Percentiles rank a stretch among this genome's conserved stretches.
Evolutionary conservation across 495 filamentous ascomycete genomes (phyloP).

Genomic region (Aspergillus avenaceus): DNA sequence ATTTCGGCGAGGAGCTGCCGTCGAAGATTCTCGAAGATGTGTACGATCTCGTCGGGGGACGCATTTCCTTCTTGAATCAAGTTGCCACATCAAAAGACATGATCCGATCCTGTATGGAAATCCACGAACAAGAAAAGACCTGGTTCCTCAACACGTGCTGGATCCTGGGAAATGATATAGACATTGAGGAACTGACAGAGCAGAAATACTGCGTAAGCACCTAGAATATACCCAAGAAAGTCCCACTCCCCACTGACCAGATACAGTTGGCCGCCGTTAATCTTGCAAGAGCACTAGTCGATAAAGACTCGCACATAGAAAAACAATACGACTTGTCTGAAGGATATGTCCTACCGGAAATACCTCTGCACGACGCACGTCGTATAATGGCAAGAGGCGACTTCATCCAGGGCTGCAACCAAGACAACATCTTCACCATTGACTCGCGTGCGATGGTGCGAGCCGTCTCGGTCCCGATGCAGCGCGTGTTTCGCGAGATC

Average conservation of each 20-base stretch:
- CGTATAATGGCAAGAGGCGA: constrained; percentile 93
- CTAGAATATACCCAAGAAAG: too few relatives aligned
- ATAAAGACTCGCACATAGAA: constrained; percentile 64
- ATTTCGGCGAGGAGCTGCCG: not conserved
- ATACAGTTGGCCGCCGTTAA: constrained; percentile 88
- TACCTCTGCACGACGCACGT: constrained; percentile 78
- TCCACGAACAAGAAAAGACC: not conserved
- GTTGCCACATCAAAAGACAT: not conserved
- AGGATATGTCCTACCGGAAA: constrained; percentile 77
- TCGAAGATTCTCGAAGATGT: not conserved
- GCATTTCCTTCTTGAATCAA: not conserved
- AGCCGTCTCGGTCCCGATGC: constrained; percentile 94
- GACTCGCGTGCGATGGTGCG: constrained; percentile 82
- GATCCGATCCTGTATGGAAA: not conserved
- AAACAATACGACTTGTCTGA: constrained; percentile 54
- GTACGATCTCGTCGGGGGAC: not conserved
- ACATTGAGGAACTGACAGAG: constrained; percentile 90
- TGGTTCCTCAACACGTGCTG: not conserved
- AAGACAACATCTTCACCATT: constrained; percentile 93
- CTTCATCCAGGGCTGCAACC: constrained; percentile 89
- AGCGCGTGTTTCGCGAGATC: constrained; percentile 81
- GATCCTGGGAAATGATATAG: constrained; percentile 53
- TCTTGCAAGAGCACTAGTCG: constrained; percentile 82
- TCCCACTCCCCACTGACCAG: too few relatives aligned
- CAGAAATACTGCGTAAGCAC: constrained; percentile 79